Evolutionary conservation across 805 yeast species (phyloP), one percentile per base, ranked within the genome.

Genomic region (Cyberlindnera mycetangii): DNA sequence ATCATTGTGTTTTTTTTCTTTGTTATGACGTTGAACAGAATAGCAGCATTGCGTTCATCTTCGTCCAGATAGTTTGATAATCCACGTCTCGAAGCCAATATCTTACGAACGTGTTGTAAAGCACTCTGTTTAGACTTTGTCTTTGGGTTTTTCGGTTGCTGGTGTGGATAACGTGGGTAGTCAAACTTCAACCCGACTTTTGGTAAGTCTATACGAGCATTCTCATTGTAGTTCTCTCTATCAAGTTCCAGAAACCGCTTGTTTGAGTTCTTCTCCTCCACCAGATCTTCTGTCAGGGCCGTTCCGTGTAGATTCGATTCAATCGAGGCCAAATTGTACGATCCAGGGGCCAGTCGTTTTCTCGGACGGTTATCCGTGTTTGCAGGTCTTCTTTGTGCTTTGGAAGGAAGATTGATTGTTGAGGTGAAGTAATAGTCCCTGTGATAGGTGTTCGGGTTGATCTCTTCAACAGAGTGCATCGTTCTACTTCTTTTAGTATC

Each of bases 211-310:
- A 70, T 56, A 37, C 62, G 60, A 0, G 56, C 44, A 21, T 28
- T 50, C n/a, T 71, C 75, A 51, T 64, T 70, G 49, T 69, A 72
- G 47, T 72, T 71, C 54, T 72, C 77, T 21, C 67, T 52, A 43
- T 69, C 71, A 17, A 72, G 53, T 46, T 72, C 76, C 2, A 60
- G 64, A 41, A 70, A 67, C 37, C 77, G 51, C 46, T 67, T 68
- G 14, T 55, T 54, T 1, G 70, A 66, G 38, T 62, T 64, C 50
- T 64, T 66, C 50, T 64, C 60, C 39, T 66, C 73, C 6, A 53
- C 48, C 5, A 56, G 43, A 15, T 56, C 58, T 19, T 53, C 61
- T 3, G 59, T 47, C 5, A 56, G 44, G 25, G 55, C 59, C 4
- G 62, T 58, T 0, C 61, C 62, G 39, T 58, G 62, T 7, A 58